Percentiles rank a stretch among this genome's conserved stretches.
phyloP scores from a whole-genome alignment of 805 yeast species.

The Ogataea nakhonphanomensis region DNA sequence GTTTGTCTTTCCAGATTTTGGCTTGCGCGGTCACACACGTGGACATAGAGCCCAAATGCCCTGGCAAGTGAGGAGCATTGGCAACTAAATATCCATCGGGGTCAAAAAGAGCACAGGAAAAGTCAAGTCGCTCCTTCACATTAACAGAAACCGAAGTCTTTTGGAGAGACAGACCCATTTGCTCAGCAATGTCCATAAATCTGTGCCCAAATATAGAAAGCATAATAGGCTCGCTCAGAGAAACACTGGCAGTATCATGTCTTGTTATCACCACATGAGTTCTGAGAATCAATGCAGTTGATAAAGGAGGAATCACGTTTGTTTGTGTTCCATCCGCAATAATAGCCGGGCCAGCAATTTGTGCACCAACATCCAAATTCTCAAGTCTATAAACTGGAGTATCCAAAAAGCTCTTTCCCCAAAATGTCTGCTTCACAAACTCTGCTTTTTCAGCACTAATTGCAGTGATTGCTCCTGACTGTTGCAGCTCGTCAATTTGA shows the following conservation, averaged over 20 bases:
- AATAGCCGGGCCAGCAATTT: conserved; percentile 67
- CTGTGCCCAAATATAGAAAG: conserved; percentile 78
- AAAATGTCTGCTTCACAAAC: conserved; percentile 49
- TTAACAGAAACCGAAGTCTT: conserved; percentile 80
- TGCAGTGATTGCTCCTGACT: conserved; percentile 18
- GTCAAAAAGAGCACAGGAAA: conserved; percentile 80
- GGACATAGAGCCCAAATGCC: conserved; percentile 83
- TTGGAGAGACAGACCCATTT: conserved; percentile 78
- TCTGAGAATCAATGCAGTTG: conserved; percentile 51
- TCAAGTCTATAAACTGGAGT: conserved; percentile 57
- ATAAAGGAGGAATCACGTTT: conserved; percentile 62
- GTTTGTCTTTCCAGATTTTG: conserved; percentile 56
- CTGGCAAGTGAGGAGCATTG: conserved; percentile 87
- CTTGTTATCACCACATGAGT: conserved; percentile 53
- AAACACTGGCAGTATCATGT: conserved; percentile 11
- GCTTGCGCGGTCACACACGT: conserved; percentile 71
- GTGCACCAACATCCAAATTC: conserved; percentile 51
- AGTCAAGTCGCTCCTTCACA: conserved; percentile 79
- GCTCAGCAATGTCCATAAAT: conserved; percentile 89
- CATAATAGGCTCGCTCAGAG: conserved; percentile 60
- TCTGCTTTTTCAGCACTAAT: conserved; percentile 28
- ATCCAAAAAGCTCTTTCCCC: conserved; percentile 46
- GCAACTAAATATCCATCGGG: conserved; percentile 77
- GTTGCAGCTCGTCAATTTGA: conserved; percentile 42
- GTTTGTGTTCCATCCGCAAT: conserved; percentile 82